Percentiles rank a stretch among this genome's conserved stretches.
phyloP scores from a whole-genome alignment of 75 land plant species.

The Cunninghamia lanceolata region DNA sequence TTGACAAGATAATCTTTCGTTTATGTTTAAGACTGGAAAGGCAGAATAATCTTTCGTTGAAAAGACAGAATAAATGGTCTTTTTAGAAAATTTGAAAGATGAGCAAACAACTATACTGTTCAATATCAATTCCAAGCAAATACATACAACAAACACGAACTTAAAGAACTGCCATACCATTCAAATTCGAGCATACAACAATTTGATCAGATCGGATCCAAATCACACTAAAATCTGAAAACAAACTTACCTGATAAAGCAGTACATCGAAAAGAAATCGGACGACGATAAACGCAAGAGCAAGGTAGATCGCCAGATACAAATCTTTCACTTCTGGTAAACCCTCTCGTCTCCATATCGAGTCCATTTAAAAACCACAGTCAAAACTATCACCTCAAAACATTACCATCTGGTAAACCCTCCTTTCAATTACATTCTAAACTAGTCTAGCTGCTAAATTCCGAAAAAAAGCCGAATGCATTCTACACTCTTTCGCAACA shows the following conservation, averaged over 20 bases:
- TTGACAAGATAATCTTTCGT: too few relatives aligned
- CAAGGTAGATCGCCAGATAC: constrained; percentile 30
- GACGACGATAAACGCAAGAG: constrained; percentile 32
- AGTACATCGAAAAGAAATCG: constrained; percentile 36
- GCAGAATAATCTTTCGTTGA: too few relatives aligned
- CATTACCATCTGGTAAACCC: not conserved
- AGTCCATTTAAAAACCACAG: constrained; percentile 1
- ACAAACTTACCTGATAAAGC: constrained; percentile 42
- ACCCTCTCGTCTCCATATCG: constrained; percentile 3
- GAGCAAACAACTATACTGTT: too few relatives aligned
- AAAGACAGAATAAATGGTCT: not conserved
- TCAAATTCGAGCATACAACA: not conserved
- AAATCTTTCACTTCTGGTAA: constrained; percentile 14
- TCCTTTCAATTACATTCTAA: not conserved
- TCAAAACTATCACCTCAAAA: not conserved
- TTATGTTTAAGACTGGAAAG: too few relatives aligned
- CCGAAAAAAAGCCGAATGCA: not conserved
- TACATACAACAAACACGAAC: too few relatives aligned
- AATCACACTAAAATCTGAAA: not conserved
- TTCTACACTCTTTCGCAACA: not conserved
- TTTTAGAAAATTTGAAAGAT: not conserved
- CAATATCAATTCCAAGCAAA: too few relatives aligned
- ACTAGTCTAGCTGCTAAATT: not conserved
- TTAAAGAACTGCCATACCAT: not conserved
- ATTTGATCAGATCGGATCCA: not conserved